phyloP scores from a whole-genome alignment of 2,329 filamentous ascomycete genomes.

The Berkeleyomyces basicola region DNA sequence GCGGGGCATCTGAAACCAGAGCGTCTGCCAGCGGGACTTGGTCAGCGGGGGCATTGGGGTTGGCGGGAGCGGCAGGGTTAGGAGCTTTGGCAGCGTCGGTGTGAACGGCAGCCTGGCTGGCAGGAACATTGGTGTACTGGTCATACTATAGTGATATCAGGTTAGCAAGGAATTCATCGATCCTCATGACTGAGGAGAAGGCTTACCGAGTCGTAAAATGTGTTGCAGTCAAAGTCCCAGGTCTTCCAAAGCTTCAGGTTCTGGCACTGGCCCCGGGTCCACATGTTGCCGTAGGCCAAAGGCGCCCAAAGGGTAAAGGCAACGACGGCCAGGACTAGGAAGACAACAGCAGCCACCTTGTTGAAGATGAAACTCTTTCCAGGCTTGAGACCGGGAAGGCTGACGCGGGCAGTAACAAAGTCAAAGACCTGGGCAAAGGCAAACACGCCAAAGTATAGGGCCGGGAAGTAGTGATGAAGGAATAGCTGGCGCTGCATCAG shows the following conservation, averaged over 20 bases:
- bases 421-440: slow-evolving; percentile 81
- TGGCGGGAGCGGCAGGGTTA: slow-evolving; percentile 18
- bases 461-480: slow-evolving; percentile 95
- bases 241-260: slow-evolving; percentile 70
- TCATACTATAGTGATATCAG: slow-evolving; percentile 26
- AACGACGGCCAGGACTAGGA: slow-evolving; percentile 56
- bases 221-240: slow-evolving; percentile 99
- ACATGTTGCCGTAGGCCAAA: slow-evolving; percentile 79
- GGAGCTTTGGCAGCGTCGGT: slow-evolving; percentile 1
- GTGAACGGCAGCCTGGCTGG: slow-evolving; percentile 12
- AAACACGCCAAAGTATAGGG: slow-evolving; percentile 86
- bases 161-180: background rate
- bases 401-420: slow-evolving; percentile 60
- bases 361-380: slow-evolving; percentile 49
- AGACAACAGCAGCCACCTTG: slow-evolving; percentile 52
- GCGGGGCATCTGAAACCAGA: slow-evolving; percentile 32
- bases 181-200: background rate
- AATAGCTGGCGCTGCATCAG: slow-evolving; percentile 97
- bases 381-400: slow-evolving; percentile 48
- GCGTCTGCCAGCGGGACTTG: slow-evolving; percentile 3
- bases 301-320: slow-evolving; percentile 78
- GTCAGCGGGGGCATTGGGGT: slow-evolving; percentile 15
- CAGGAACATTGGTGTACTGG: slow-evolving; percentile 25
- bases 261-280: slow-evolving; percentile 79
- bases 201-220: slow-evolving; percentile 75